phyloP scores from a whole-genome alignment of 306 rosid species.

The Echinosophora koreensis region DNA sequence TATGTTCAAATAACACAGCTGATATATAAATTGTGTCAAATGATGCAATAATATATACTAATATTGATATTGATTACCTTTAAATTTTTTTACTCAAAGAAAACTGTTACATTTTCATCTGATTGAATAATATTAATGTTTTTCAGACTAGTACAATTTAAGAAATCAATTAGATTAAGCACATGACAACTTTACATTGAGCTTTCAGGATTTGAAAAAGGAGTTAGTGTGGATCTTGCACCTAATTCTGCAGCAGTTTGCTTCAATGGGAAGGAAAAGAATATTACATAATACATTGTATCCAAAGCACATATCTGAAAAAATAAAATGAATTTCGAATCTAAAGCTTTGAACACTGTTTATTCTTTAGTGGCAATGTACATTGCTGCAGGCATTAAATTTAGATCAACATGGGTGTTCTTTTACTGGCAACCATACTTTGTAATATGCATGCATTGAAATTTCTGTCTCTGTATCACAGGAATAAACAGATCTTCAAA shows the following conservation, averaged over 20 bases:
- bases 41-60: neutral
- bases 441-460: constrained; percentile 29
- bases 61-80: neutral
- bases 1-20: too few relatives aligned
- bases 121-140: constrained; percentile 14
- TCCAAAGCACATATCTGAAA: constrained; percentile 22
- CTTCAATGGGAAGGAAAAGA: constrained; percentile 12
- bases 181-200: neutral
- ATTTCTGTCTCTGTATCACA: constrained; percentile 47
- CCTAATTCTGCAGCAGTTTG: neutral
- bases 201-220: constrained; percentile 30
- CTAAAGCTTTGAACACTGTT: constrained; percentile 3
- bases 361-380: constrained; percentile 32
- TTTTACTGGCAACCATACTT: constrained; percentile 19
- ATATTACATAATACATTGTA: neutral
- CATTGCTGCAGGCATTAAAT: constrained; percentile 28
- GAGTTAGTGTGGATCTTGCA: constrained; percentile 21
- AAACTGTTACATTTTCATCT: constrained; percentile 4
- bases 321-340: constrained; percentile 20
- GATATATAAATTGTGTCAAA: constrained; percentile 4
- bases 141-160: constrained; percentile 16
- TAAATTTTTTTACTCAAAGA: neutral
- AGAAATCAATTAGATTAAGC: constrained; percentile 29
- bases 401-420: constrained; percentile 18
- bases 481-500: constrained; percentile 59